Evolutionary conservation across 2,329 filamentous ascomycete genomes (phyloP).

Genomic region (Fusarium sp.): DNA sequence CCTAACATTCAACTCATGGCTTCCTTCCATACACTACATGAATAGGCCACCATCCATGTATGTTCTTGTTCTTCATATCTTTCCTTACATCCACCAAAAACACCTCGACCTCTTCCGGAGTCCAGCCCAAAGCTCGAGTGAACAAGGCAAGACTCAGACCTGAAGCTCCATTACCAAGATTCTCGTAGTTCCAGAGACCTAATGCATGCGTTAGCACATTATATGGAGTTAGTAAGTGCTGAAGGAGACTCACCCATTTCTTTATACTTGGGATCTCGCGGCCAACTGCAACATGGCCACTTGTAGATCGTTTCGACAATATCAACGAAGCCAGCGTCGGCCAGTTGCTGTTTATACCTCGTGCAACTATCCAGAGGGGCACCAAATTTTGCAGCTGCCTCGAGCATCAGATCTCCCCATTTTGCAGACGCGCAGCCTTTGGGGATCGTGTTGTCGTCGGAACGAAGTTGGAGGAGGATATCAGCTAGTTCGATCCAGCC

Average conservation of each 20-base stretch:
- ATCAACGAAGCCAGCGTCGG: conserved; percentile 65
- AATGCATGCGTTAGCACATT: conserved; percentile 4
- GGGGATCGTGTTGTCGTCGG: conserved; percentile 57
- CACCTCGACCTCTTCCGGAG: conserved; percentile 47
- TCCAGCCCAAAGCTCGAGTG: conserved; percentile 54
- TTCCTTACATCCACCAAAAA: conserved; percentile 51
- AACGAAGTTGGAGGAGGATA: conserved; percentile 53
- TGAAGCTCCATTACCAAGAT: conserved; percentile 51
- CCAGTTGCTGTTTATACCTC: conserved; percentile 54
- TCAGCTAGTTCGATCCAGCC: conserved; percentile 60
- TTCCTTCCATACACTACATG: conserved; percentile 47
- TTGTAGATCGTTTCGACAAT: conserved; percentile 61
- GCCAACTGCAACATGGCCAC: conserved; percentile 65
- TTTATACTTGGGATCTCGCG: conserved; percentile 63
- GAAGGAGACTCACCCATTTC: conserved; percentile 56
- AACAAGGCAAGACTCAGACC: conserved; percentile 55
- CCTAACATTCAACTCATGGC: neutral
- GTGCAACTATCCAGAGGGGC: conserved; percentile 49
- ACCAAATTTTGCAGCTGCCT: conserved; percentile 48
- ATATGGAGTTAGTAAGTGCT: fast-evolving
- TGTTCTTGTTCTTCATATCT: conserved; percentile 50
- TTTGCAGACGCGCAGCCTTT: conserved; percentile 45
- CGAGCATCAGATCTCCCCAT: conserved; percentile 48
- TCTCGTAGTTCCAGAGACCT: conserved; percentile 54
- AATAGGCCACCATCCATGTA: conserved; percentile 57